Evolutionary conservation across 495 filamentous ascomycete genomes (phyloP).

Genomic region (Aspergillus hancockii): DNA sequence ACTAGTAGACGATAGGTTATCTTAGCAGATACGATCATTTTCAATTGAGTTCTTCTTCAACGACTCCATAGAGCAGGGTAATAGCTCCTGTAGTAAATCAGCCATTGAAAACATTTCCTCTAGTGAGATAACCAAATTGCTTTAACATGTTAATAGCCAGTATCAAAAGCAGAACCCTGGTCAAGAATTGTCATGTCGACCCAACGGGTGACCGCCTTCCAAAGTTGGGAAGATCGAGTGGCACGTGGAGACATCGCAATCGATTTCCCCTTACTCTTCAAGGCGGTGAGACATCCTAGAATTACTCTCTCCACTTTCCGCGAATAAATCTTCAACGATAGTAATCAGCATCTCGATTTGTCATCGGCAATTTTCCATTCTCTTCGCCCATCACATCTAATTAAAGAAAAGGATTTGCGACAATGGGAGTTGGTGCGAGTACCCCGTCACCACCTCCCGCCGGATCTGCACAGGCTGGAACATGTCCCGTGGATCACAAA

Average conservation of each 20-base stretch:
- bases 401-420: slow-evolving; percentile 6
- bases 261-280: background rate
- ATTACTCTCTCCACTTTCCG: slow-evolving; percentile 24
- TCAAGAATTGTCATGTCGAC: background rate
- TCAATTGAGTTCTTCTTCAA: background rate
- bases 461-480: slow-evolving; percentile 30
- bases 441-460: slow-evolving; percentile 34
- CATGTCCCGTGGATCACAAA: slow-evolving; percentile 87
- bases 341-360: slow-evolving; percentile 4
- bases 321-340: slow-evolving; percentile 7
- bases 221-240: too few species aligned
- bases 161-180: too few species aligned
- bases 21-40: background rate
- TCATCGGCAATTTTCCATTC: slow-evolving; percentile 4
- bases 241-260: background rate
- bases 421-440: slow-evolving; percentile 45
- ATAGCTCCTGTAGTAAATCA: too few species aligned
- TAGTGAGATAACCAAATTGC: too few species aligned
- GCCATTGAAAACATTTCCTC: too few species aligned
- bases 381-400: background rate
- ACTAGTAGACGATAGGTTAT: background rate
- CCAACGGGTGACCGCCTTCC: background rate
- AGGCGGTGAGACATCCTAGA: slow-evolving; percentile 38
- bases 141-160: too few species aligned
- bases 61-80: too few species aligned